Conservation (phyloP, 106 monocot genomes). For the Platanthera zijinensis region DNA sequence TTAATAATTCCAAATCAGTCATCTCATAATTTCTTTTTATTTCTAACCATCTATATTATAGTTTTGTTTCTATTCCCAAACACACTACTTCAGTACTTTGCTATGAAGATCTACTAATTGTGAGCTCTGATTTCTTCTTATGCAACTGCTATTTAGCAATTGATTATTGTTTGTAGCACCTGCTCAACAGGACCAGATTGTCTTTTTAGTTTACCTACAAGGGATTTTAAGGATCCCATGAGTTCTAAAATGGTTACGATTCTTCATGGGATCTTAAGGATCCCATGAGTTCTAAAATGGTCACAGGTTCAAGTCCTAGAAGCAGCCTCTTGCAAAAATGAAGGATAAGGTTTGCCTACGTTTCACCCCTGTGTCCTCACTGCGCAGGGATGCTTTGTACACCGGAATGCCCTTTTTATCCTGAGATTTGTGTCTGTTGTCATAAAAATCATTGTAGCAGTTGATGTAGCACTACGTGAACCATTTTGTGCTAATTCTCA, state of each 20-base stretch:
- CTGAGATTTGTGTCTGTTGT: too few relatives aligned
- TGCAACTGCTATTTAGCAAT: background rate
- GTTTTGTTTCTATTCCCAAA: background rate
- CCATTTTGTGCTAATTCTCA: too few relatives aligned
- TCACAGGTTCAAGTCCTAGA: background rate
- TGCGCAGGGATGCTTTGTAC: too few relatives aligned
- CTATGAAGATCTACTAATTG: background rate
- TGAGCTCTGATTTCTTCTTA: too few relatives aligned
- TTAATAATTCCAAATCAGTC: background rate
- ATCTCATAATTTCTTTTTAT: background rate
- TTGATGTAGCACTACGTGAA: too few relatives aligned
- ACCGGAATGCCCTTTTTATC: too few relatives aligned
- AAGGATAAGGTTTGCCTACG: too few relatives aligned
- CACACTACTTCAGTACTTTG: background rate
- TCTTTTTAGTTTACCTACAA: background rate
- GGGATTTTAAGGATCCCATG: background rate
- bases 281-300: background rate
- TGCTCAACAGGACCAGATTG: background rate
- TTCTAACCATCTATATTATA: background rate
- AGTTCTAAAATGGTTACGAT: background rate
- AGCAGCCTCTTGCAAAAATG: too few relatives aligned
- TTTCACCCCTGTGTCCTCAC: too few relatives aligned
- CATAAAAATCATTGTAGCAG: too few relatives aligned
- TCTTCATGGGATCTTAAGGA: slow-evolving; percentile 6
- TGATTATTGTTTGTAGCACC: background rate